Base-by-base conservation (phyloP, 2,329 filamentous ascomycete species). In the Aspergillus quadrilineatus region DNA sequence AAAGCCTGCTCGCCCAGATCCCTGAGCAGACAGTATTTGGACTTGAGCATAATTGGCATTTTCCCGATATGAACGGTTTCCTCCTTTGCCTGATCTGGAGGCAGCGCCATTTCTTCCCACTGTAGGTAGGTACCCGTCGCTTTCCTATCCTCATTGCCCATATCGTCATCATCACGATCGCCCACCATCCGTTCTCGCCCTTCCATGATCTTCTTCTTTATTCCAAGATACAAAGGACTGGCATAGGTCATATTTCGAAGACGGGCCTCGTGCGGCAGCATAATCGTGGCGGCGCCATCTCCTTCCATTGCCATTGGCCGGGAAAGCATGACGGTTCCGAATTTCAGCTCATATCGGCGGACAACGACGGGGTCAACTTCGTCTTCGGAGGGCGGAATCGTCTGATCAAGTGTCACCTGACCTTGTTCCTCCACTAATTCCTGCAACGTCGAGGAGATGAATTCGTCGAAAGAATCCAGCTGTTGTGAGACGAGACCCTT, bases 401-500 rank as follows among this genome's bases (percentile, higher is more conserved):
- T 93, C 74, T 97, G 91, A 70, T 99, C 94, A 63, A 99, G 85
- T n/a, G 90, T 92, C 60, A 97, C 88, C 63, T 88, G 86, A 41
- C 90, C 90, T 72, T 96, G 93, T 74, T 97, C 94, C 68, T 92
- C 88, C 58, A 99, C 89, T 58, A 99, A 85, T 67, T 96, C 90
- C 70, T 97, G 92, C 76, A 99, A 93, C 0, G 92, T 97, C 22
- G 90, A 92, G 58, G 89, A 87, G 56, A 94, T 92, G 69, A 99
- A 99, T 72, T 97, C 92, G 77, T 99, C 92, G 77, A 96, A 99
- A 0, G 95, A 99, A 73, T 97, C 93, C 61, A 97, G 87, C 79
- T 99, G 94, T 77, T 99, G 93, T 14, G 94, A 96, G 22, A 96
- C 94, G 32, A 99, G 83, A 68, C 94, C 93, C 77, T 97, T 99